Evolutionary conservation across 495 filamentous ascomycete species (phyloP), one percentile per base, ranked within the genome.

Genomic region (Aspergillus hancockii): DNA sequence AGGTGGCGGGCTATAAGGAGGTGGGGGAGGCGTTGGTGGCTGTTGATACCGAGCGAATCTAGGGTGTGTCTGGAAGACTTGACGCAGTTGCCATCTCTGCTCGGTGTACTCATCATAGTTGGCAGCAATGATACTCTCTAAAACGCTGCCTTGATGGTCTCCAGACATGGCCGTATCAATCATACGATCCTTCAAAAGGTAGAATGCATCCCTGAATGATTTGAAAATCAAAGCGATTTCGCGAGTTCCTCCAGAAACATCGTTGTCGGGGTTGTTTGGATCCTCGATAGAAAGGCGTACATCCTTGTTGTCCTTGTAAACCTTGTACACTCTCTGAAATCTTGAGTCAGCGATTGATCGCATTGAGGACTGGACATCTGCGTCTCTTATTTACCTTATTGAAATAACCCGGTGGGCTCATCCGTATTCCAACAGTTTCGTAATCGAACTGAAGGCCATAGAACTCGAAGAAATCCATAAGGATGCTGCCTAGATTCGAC

Each of bases 391-490:
- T 67, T 67, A 92, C 86, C 88, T 96, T 92, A 63, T 84, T 78
- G 61, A 90, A 77, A 67, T 85, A 87, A 16, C 79, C 80, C 1
- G 91, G 86, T 8, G 90, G 88, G 43, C 88, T 73, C 74, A 95
- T 71, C n/a, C 82, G 75, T 66, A 98, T 92, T 4, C 88, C 91
- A 14, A 83, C 79, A 2, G 67, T 78, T 31, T 74, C 60, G 57
- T 84, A 85, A 58, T 93, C 80, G 63, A 97, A 91, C 46, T 81
- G 68, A 57, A 89, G 90, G 0, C 94, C 94, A 60, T 97, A 98
- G 12, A 93, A 85, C 52, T 94, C 83, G 6, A 98, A 80, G 67
- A 98, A 97, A 47, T 91, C 81, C 71, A 97, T 83, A 1, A 98
- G 77, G 13, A 93, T 74, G 54, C 90, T 79, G 18, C 91, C 94